These are phyloP conservation scores for Neonectria neomacrospora DNA, from an alignment of 2,329 filamentous ascomycete species.

Conservation along the genomic window DNA sequence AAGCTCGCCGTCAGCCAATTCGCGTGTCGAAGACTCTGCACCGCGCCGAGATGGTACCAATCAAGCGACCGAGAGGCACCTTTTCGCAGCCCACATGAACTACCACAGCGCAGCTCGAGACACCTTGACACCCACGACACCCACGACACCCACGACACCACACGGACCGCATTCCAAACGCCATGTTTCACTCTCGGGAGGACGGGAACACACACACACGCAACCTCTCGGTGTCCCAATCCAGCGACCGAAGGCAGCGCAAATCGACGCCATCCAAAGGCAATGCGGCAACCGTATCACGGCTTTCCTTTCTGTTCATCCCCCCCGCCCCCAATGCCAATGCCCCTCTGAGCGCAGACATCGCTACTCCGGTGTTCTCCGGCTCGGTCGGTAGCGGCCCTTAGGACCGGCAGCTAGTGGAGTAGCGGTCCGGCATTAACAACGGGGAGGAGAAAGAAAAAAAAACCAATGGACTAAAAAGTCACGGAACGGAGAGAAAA, in stretches of 20 bases:
- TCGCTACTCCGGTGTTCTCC: conserved; percentile 1
- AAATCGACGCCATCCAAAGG: conserved; percentile 6
- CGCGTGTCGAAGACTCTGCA: not conserved
- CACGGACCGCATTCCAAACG: conserved; percentile 5
- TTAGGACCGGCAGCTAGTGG: not conserved
- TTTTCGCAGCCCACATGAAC: conserved; percentile 2
- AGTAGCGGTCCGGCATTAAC: not conserved
- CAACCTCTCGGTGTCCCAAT: conserved; percentile 29
- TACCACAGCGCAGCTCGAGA: not conserved
- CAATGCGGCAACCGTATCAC: not conserved
- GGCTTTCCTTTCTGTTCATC: not conserved
- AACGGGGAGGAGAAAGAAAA: not conserved
- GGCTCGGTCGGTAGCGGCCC: not conserved
- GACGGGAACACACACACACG: conserved; percentile 5
- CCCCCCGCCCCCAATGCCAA: not conserved
- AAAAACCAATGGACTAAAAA: not conserved
- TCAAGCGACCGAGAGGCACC: not conserved
- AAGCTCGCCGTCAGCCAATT: conserved; percentile 7
- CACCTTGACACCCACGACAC: not conserved
- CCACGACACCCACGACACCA: too few relatives aligned
- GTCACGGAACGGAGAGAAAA: not conserved
- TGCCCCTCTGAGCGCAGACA: not conserved
- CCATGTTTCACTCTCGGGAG: conserved; percentile 2
- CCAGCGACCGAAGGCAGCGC: conserved; percentile 19
- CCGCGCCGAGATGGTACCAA: conserved; percentile 1